phyloP scores from a whole-genome alignment of 2,329 filamentous ascomycete species.

The Sporothrix brunneoviolacea region DNA sequence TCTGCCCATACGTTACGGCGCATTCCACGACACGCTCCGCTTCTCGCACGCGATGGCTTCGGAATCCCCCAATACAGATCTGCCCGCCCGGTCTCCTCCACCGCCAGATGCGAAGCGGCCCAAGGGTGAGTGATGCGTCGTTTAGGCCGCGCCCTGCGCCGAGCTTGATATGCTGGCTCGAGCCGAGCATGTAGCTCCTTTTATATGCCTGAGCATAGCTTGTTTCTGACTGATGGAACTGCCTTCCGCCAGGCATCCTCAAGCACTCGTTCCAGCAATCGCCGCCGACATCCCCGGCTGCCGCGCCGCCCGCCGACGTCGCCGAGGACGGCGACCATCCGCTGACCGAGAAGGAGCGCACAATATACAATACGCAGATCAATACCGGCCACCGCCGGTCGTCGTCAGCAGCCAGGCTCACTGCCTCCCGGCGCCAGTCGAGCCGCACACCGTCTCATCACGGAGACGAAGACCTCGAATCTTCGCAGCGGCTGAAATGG shows the following conservation, averaged over 20 bases:
- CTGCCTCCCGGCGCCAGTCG: slow-evolving; percentile 66
- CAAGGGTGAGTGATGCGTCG: slow-evolving; percentile 32
- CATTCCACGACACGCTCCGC: no score
- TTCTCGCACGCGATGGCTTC: background rate
- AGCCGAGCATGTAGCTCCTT: no score
- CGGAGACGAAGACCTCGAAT: slow-evolving; percentile 43
- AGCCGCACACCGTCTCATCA: slow-evolving; percentile 40
- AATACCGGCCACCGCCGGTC: slow-evolving; percentile 87
- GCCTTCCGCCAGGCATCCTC: slow-evolving; percentile 63
- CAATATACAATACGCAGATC: slow-evolving; percentile 85
- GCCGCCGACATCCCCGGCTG: slow-evolving; percentile 43
- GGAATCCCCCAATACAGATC: background rate
- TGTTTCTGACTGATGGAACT: background rate
- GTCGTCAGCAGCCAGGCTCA: slow-evolving; percentile 63
- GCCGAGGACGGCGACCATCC: slow-evolving; percentile 44
- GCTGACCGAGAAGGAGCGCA: slow-evolving; percentile 75
- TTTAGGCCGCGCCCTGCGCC: background rate
- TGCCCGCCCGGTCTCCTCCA: slow-evolving; percentile 33
- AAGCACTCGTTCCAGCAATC: slow-evolving; percentile 75
- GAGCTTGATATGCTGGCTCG: no score
- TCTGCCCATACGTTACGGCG: no score
- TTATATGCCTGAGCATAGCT: background rate
- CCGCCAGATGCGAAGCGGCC: slow-evolving; percentile 36
- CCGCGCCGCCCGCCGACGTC: slow-evolving; percentile 30
- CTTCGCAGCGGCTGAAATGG: slow-evolving; percentile 82